Conservation (phyloP, 805 yeast genomes). For the Metschnikowia rubicola region DNA sequence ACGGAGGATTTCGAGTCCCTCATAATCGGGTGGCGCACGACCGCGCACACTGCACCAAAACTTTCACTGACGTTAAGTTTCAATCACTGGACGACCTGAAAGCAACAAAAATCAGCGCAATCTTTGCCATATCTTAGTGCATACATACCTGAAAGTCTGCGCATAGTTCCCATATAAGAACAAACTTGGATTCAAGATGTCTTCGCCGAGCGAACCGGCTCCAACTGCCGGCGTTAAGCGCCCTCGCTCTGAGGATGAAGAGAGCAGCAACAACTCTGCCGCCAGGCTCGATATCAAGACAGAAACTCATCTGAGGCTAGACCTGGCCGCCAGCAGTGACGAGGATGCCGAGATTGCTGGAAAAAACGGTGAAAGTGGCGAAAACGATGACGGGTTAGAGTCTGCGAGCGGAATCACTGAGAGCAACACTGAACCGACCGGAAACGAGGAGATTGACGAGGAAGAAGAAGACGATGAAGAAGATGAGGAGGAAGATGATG, state of each 20-base stretch:
- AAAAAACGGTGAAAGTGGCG: too few species aligned
- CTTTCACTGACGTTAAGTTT: neutral
- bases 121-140: neutral
- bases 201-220: constrained; percentile 1
- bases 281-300: neutral
- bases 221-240: constrained; percentile 10
- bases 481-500: constrained; percentile 48
- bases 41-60: constrained; percentile 4
- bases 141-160: neutral
- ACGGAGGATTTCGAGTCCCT: neutral
- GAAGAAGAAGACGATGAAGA: constrained; percentile 49
- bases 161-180: neutral
- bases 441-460: constrained; percentile 37
- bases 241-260: constrained; percentile 9
- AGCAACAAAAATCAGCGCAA: neutral
- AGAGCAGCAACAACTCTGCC: constrained; percentile 2
- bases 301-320: neutral
- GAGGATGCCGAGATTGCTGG: constrained; percentile 14
- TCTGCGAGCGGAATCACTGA: too few species aligned
- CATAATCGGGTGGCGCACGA: constrained; percentile 8
- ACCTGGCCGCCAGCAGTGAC: constrained; percentile 3
- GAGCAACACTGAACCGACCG: too few species aligned
- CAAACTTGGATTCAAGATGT: neutral
- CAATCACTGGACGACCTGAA: neutral
- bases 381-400: too few species aligned